Evolutionary conservation across 2,329 filamentous ascomycete species (phyloP).

Genomic region (Aspergillus versicolor): DNA sequence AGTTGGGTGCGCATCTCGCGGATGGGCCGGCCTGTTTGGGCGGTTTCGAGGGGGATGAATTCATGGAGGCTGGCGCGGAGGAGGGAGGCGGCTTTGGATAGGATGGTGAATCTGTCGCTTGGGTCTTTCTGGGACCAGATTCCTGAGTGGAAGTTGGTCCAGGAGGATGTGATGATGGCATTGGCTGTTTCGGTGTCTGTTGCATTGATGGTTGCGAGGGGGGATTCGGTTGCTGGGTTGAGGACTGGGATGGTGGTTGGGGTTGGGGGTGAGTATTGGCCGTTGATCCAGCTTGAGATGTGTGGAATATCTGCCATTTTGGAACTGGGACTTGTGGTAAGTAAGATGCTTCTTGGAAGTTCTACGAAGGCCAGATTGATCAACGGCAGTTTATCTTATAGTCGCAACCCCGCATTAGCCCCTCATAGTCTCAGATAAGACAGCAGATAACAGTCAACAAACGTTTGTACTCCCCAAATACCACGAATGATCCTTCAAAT

Average conservation of each 20-base stretch:
- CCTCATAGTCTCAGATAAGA: neutral
- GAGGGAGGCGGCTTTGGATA: conserved; percentile 59
- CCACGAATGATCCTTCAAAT: conserved; percentile 3
- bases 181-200: conserved; percentile 54
- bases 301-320: conserved; percentile 20
- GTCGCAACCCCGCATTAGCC: neutral
- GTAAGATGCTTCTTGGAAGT: too few relatives aligned
- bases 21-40: conserved; percentile 66
- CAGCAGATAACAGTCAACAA: conserved; percentile 3
- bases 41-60: conserved; percentile 64
- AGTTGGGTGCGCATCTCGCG: conserved; percentile 72
- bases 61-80: conserved; percentile 53
- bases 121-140: conserved; percentile 58
- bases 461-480: conserved; percentile 4
- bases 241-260: conserved; percentile 21
- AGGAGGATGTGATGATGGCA: conserved; percentile 45
- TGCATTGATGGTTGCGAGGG: conserved; percentile 51
- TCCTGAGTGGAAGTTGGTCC: conserved; percentile 48
- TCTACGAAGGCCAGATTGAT: neutral
- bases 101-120: conserved; percentile 60
- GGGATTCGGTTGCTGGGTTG: conserved; percentile 32
- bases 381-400: neutral
- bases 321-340: neutral
- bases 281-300: conserved; percentile 33
- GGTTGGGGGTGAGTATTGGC: conserved; percentile 19